phyloP scores from a whole-genome alignment of 352 stramenopile species.

The Phytopythium mirpurense region DNA sequence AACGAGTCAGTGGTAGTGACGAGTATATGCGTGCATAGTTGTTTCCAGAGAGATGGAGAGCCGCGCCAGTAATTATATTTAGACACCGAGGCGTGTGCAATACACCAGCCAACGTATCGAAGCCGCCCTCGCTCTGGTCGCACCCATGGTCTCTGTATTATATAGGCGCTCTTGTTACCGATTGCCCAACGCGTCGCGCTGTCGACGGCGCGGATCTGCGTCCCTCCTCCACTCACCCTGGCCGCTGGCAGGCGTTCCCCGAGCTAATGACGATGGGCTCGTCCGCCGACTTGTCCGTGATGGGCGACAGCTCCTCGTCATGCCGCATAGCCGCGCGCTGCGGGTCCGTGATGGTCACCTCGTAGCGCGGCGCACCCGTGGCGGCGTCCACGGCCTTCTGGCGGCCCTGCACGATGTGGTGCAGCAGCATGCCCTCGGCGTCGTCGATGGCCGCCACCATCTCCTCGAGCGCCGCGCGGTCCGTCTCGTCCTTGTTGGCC shows the following conservation, averaged over 20 bases:
- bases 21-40: neutral
- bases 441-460: slow-evolving; percentile 76
- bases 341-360: slow-evolving; percentile 77
- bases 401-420: slow-evolving; percentile 80
- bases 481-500: slow-evolving; percentile 51
- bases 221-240: slow-evolving; percentile 26
- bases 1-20: neutral
- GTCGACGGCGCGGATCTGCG: too few relatives aligned
- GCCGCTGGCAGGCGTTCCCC: slow-evolving; percentile 69
- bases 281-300: slow-evolving; percentile 69
- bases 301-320: slow-evolving; percentile 75
- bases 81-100: too few relatives aligned
- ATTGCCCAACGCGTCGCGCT: too few relatives aligned
- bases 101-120: too few relatives aligned
- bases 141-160: too few relatives aligned
- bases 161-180: too few relatives aligned
- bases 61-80: slow-evolving; percentile 2
- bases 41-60: neutral
- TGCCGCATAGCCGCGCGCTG: slow-evolving; percentile 74
- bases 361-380: slow-evolving; percentile 34
- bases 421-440: slow-evolving; percentile 78
- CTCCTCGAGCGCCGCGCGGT: slow-evolving; percentile 43
- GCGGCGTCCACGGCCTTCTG: slow-evolving; percentile 35
- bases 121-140: too few relatives aligned
- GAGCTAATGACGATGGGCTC: slow-evolving; percentile 78